These are phyloP conservation scores for Coemansia sp. DNA, from an alignment of 192 early-diverging fungal species.

Conservation along the genomic window DNA sequence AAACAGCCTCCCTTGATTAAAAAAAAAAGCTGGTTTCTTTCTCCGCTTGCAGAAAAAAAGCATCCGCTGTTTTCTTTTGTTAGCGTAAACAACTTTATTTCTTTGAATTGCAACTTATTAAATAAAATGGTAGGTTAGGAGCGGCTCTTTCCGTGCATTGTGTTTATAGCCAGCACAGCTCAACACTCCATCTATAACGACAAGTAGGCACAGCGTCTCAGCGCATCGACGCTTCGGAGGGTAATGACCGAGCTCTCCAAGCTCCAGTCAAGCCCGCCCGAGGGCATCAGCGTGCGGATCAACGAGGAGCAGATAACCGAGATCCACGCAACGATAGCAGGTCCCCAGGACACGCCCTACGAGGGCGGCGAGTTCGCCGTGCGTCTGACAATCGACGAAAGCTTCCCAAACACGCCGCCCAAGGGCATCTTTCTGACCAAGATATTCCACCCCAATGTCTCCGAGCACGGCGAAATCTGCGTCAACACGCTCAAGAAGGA, in stretches of 20 bases:
- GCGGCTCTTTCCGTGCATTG: too few relatives aligned
- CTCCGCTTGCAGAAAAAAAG: too few relatives aligned
- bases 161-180: too few relatives aligned
- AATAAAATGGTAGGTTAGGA: neutral
- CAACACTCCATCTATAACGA: too few relatives aligned
- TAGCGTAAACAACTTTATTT: neutral
- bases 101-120: neutral
- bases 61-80: neutral
- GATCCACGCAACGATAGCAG: constrained; percentile 81
- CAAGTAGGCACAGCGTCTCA: constrained; percentile 34
- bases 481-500: constrained; percentile 96
- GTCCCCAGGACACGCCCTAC: constrained; percentile 88
- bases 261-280: constrained; percentile 64
- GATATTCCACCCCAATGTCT: constrained; percentile 97
- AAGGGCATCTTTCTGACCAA: constrained; percentile 89
- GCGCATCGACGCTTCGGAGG: constrained; percentile 46
- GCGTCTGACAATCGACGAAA: constrained; percentile 62
- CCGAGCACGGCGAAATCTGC: constrained; percentile 85
- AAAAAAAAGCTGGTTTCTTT: neutral
- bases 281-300: constrained; percentile 75
- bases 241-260: constrained; percentile 58
- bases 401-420: constrained; percentile 83
- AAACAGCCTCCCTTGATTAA: too few relatives aligned
- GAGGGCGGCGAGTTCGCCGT: constrained; percentile 75
- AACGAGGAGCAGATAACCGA: constrained; percentile 74